Percentiles rank a stretch among this genome's conserved stretches.
Conservation (phyloP, 2,329 filamentous ascomycete species). For the Raffaelea albimanens region DNA sequence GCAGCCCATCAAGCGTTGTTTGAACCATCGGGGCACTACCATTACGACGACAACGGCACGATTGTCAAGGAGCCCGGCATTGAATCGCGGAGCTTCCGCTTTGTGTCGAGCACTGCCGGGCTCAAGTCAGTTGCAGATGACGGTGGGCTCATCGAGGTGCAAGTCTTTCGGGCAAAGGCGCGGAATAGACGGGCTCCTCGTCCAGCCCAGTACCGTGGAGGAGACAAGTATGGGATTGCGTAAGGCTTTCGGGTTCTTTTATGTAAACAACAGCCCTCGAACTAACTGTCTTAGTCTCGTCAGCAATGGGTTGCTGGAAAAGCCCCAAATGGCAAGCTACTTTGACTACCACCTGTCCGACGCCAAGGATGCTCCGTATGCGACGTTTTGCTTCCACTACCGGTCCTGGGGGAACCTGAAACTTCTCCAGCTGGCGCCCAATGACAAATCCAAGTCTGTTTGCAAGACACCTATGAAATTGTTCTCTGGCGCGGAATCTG, state of each 20-base stretch:
- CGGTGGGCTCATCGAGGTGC: constrained; percentile 46
- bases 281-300: constrained; percentile 29
- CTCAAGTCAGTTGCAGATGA: constrained; percentile 37
- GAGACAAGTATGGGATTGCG: constrained; percentile 43
- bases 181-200: constrained; percentile 32
- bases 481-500: no score
- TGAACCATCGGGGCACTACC: constrained; percentile 31
- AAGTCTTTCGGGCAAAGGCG: constrained; percentile 41
- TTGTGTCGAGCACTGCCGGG: constrained; percentile 27
- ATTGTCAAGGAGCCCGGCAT: constrained; percentile 28
- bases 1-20: constrained; percentile 32
- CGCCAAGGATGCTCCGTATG: constrained; percentile 40
- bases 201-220: constrained; percentile 33
- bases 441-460: no score
- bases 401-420: constrained; percentile 40
- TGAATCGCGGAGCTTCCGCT: constrained; percentile 41
- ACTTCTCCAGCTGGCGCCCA: constrained; percentile 36
- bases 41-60: constrained; percentile 26
- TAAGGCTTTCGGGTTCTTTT: constrained; percentile 21
- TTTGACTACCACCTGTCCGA: constrained; percentile 45
- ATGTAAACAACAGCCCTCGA: no score
- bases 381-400: constrained; percentile 47
- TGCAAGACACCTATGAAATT: no score
- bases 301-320: constrained; percentile 42
- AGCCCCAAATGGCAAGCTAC: constrained; percentile 38